phyloP scores from a whole-genome alignment of 2,329 filamentous ascomycete genomes.

The Fusarium irregulare region DNA sequence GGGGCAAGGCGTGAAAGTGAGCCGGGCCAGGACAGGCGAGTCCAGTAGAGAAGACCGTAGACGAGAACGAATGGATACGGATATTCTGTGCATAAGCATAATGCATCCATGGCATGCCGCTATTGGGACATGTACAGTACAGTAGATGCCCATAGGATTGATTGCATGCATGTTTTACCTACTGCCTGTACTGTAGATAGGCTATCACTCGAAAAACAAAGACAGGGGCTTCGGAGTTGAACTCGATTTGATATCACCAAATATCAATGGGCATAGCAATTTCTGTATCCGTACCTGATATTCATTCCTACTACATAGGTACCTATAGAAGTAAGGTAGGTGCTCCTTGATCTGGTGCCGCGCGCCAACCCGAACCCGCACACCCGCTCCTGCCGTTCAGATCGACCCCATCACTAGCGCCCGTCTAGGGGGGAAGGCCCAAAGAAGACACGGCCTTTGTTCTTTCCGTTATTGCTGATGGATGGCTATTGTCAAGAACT shows the following conservation, averaged over 20 bases:
- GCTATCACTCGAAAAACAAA: background rate
- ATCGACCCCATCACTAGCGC: conserved; percentile 32
- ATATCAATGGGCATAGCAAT: background rate
- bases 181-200: background rate
- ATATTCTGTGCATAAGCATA: conserved; percentile 11
- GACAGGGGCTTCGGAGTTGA: conserved; percentile 15
- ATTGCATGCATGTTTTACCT: background rate
- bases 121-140: background rate
- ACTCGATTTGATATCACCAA: background rate
- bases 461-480: background rate
- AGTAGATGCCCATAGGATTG: background rate
- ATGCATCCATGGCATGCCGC: conserved; percentile 5
- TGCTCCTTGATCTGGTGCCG: conserved; percentile 17
- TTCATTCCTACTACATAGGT: background rate
- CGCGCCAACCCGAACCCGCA: conserved; percentile 32
- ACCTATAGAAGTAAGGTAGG: background rate
- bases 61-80: background rate
- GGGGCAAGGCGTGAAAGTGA: conserved; percentile 7
- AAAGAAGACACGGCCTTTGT: conserved; percentile 4
- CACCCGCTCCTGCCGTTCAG: conserved; percentile 27
- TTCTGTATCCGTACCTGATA: background rate
- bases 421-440: conserved; percentile 2
- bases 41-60: background rate
- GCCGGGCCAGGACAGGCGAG: background rate
- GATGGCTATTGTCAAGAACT: background rate